Evolutionary conservation across 441 rosid species (phyloP).

Genomic region (Populus hybrid): DNA sequence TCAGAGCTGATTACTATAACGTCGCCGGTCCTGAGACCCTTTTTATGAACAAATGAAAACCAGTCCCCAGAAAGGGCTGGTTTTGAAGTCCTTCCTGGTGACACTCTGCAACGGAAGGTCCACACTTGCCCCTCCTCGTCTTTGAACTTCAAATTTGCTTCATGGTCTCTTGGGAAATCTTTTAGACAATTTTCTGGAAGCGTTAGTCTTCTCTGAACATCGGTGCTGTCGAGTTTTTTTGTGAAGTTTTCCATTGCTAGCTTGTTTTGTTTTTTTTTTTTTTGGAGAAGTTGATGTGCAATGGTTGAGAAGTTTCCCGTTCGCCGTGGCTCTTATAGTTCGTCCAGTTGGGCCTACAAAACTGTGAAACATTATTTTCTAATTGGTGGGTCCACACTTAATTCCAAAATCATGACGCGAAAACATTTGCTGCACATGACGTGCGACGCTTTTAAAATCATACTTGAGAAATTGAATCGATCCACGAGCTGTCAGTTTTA

Average conservation of each 20-base stretch:
- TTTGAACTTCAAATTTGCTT: background rate
- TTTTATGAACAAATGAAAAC: background rate
- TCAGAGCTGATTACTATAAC: background rate
- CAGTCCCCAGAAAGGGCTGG: background rate
- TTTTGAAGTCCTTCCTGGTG: background rate
- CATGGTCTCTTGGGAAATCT: background rate
- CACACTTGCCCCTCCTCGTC: background rate
- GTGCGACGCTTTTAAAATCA: too few species aligned
- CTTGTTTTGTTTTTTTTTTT: too few species aligned
- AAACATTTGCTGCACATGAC: too few species aligned
- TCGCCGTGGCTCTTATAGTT: background rate
- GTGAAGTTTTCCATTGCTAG: background rate
- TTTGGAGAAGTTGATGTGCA: background rate
- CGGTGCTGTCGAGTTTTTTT: background rate
- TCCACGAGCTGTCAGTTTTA: too few species aligned
- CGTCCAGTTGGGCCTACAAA: too few species aligned
- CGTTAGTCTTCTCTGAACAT: background rate
- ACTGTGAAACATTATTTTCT: too few species aligned
- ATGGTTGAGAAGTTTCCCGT: background rate
- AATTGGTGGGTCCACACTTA: too few species aligned
- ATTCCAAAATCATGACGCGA: too few species aligned
- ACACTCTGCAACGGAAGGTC: background rate
- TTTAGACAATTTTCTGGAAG: background rate
- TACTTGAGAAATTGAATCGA: too few species aligned
- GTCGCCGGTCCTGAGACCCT: background rate